Conservation (phyloP, 257 asterid species). For the Scutellaria barbata region DNA sequence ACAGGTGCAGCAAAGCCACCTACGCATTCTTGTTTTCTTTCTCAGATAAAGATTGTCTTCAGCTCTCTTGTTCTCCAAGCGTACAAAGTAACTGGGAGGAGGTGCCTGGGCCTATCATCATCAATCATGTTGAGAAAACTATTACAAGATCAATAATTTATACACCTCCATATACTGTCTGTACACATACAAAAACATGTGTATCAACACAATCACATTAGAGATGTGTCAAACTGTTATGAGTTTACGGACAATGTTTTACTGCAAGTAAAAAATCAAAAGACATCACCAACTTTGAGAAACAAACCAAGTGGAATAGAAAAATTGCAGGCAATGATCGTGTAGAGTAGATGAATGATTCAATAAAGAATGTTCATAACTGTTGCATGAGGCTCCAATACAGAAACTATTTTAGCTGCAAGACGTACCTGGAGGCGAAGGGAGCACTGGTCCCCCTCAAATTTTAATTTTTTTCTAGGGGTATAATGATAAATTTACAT, state of each 20-base stretch:
- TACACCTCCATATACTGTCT: constrained; percentile 3
- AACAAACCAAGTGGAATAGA: neutral
- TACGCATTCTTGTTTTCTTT: constrained; percentile 77
- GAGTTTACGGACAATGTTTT: neutral
- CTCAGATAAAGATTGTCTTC: constrained; percentile 59
- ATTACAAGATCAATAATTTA: constrained; percentile 23
- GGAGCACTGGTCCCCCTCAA: too few relatives aligned
- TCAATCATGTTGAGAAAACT: constrained; percentile 18
- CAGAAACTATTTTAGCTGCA: neutral
- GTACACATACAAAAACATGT: constrained; percentile 11
- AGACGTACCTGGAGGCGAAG: too few relatives aligned
- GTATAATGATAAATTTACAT: too few relatives aligned
- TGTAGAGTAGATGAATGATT: neutral
- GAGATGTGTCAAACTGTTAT: constrained; percentile 15
- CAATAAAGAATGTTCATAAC: constrained; percentile 4
- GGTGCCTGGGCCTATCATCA: constrained; percentile 67
- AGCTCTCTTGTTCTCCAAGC: constrained; percentile 55
- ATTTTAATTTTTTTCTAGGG: too few relatives aligned
- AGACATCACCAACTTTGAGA: constrained; percentile 1
- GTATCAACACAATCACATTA: constrained; percentile 19
- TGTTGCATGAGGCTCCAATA: neutral
- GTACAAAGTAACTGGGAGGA: constrained; percentile 68
- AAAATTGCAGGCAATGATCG: constrained; percentile 17
- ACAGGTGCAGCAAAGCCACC: constrained; percentile 86
- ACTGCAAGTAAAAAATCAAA: constrained; percentile 3